Evolutionary conservation across 495 filamentous ascomycete species (phyloP), one percentile per base, ranked within the genome.

Genomic region (Chlorociboria aeruginascens): DNA sequence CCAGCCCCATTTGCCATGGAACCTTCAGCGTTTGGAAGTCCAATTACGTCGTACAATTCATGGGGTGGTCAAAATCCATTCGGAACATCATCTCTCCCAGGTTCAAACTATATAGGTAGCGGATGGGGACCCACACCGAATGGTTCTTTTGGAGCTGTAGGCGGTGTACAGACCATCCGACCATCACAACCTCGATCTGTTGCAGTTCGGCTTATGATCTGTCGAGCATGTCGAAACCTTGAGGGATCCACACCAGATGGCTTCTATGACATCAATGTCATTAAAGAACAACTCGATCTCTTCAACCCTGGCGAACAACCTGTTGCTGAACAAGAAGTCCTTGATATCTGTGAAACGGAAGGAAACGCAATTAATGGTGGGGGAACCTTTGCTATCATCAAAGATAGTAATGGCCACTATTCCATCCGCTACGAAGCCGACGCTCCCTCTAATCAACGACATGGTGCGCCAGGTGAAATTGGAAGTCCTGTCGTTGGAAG

Each of bases 341-440:
- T 88, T n/a, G 83, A 86, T 40, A 86, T 94, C 47, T 90, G 85
- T 63, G 89, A 96, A 51, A 93, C 89, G 1, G 83, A 92, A 60
- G 92, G 92, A 48, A 93, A 85, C 56, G 59, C 69, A 0, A 76
- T 83, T 41, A 97, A 97, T 53, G 92, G 92, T 44, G 92, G 92
- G 44, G 92, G 92, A 14, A 81, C 71, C 36, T 94, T 97, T 61
- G 74, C 72, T 20, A 69, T 83, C 47, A 69, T 69, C 41, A 71
- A 73, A 35, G 71, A 77, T 36, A 72, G 63, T 0, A 58, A 64
- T 20, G 66, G 57, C 8, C 66, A 67, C 28, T 67, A 65, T 31
- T 67, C 74, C 35, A 82, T 94, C 53, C 78, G 76, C 47, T 84
- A 78, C 59, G 77, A 83, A 46, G 64, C 70, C 17, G 71, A 73